These are phyloP conservation scores for Zygoascus ofunaensis DNA, from an alignment of 805 yeast genomes.

Conservation along the genomic window DNA sequence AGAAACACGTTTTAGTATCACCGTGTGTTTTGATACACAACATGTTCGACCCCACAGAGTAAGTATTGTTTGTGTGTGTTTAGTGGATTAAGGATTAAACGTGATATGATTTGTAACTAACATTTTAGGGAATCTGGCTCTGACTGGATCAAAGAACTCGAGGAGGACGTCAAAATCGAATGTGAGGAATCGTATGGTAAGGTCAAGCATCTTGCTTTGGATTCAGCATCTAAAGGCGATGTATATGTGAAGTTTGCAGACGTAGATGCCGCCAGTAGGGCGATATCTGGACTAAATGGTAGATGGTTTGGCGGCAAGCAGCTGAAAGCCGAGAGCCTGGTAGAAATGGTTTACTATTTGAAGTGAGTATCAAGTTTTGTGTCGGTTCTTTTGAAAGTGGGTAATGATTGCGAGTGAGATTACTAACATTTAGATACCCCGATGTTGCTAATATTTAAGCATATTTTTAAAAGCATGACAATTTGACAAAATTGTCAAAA, in stretches of 20 bases:
- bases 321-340: conserved; percentile 24
- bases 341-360: conserved; percentile 25
- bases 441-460: conserved; percentile 1
- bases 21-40: conserved; percentile 24
- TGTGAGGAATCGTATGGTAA: conserved; percentile 31
- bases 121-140: conserved; percentile 25
- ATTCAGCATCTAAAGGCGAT: conserved; percentile 24
- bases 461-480: neutral
- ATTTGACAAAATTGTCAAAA: neutral
- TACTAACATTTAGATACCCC: neutral
- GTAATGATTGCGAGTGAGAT: neutral
- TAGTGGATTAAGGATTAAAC: neutral
- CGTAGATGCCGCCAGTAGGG: conserved; percentile 20
- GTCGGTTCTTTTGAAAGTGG: neutral
- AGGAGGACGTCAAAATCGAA: conserved; percentile 29
- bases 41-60: conserved; percentile 25
- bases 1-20: conserved; percentile 11
- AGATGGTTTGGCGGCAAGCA: conserved; percentile 29
- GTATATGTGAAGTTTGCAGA: conserved; percentile 26
- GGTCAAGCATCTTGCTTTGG: conserved; percentile 26
- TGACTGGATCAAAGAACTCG: conserved; percentile 27
- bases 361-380: conserved; percentile 17
- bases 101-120: neutral
- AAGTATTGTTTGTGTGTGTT: neutral
- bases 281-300: conserved; percentile 29